phyloP scores from a whole-genome alignment of 2,329 filamentous ascomycete genomes.

The Colletotrichum gigasporum region DNA sequence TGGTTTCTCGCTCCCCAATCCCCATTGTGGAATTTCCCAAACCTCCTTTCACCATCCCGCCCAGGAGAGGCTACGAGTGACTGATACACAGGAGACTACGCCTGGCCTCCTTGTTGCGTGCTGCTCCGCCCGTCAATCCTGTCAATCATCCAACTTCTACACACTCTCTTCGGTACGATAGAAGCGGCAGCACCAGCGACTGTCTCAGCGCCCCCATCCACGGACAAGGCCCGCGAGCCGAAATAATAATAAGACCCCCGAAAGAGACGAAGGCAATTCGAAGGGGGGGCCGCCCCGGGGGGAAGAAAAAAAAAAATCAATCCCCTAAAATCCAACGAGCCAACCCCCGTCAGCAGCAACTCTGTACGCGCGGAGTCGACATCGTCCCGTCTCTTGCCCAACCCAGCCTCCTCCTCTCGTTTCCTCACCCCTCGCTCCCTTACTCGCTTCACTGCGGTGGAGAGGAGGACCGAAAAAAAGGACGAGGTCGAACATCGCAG shows the following conservation, averaged over 20 bases:
- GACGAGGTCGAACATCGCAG: slow-evolving; percentile 46
- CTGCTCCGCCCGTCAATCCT: neutral
- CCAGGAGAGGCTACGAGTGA: slow-evolving; percentile 17
- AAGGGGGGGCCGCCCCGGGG: slow-evolving; percentile 8
- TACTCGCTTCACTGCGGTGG: slow-evolving; percentile 28
- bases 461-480: slow-evolving; percentile 42
- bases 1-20: neutral
- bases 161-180: neutral
- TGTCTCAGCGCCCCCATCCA: slow-evolving; percentile 13
- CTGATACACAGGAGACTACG: slow-evolving; percentile 1
- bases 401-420: slow-evolving; percentile 22
- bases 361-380: slow-evolving; percentile 25
- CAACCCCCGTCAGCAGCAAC: slow-evolving; percentile 30
- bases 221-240: slow-evolving; percentile 18
- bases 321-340: slow-evolving; percentile 25
- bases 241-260: slow-evolving; percentile 23
- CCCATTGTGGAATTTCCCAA: slow-evolving; percentile 6
- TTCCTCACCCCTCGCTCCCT: slow-evolving; percentile 28
- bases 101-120: neutral
- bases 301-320: neutral
- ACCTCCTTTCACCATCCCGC: slow-evolving; percentile 12
- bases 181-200: neutral
- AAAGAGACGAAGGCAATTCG: slow-evolving; percentile 17
- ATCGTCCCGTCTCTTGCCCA: slow-evolving; percentile 26
- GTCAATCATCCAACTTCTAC: slow-evolving; percentile 2